Evolutionary conservation across 495 filamentous ascomycete genomes (phyloP).

Genomic region (Pyronema domesticum): DNA sequence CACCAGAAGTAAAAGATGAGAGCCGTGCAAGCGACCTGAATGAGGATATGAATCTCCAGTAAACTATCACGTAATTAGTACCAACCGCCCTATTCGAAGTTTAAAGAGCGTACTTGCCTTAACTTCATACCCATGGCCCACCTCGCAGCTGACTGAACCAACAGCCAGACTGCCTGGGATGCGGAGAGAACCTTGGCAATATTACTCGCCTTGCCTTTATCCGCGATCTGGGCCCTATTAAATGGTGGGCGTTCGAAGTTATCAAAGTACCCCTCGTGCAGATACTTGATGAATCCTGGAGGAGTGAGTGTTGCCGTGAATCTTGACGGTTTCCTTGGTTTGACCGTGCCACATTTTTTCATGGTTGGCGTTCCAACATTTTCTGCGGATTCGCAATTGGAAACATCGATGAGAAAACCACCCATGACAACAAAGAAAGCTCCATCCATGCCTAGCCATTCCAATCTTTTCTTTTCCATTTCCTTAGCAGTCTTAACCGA

Average conservation of each 20-base stretch:
- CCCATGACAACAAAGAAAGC: conserved; percentile 16
- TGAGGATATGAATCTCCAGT: conserved; percentile 12
- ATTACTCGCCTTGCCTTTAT: conserved; percentile 5
- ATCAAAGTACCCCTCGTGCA: not conserved
- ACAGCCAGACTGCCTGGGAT: conserved; percentile 6
- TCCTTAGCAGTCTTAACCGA: not conserved
- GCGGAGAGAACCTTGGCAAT: conserved; percentile 5
- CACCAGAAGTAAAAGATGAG: conserved; percentile 11
- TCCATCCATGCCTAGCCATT: not conserved
- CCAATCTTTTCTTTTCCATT: not conserved
- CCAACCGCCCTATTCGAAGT: not conserved
- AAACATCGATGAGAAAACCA: conserved; percentile 6
- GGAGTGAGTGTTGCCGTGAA: conserved; percentile 9
- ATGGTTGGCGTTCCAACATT: not conserved
- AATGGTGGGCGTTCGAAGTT: not conserved
- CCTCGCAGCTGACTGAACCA: not conserved
- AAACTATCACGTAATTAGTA: not conserved
- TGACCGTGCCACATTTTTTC: not conserved
- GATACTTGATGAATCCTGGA: conserved; percentile 2
- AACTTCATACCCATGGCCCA: not conserved
- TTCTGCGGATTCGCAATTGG: not conserved
- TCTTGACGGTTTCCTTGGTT: not conserved
- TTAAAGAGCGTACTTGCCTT: not conserved
- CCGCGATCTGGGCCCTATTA: not conserved
- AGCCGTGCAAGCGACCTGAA: conserved; percentile 8